Percentiles rank a stretch among this genome's conserved stretches.
Conservation (phyloP, 495 filamentous ascomycete genomes). For the Lophiostoma macrostomum region DNA sequence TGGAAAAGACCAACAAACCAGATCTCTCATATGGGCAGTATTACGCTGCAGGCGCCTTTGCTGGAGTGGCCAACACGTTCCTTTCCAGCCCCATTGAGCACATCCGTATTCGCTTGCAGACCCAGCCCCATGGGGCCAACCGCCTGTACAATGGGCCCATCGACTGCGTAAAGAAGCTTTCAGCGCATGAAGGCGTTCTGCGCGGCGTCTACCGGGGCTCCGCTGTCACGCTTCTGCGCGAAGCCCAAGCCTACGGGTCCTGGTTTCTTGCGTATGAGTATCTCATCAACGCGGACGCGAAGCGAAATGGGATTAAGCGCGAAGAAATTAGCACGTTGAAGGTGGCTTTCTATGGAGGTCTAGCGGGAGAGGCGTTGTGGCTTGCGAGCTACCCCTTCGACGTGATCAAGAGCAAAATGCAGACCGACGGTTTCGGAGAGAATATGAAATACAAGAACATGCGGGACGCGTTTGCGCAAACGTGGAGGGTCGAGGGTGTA, state of each 20-base stretch:
- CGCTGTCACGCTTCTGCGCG: conserved; percentile 79
- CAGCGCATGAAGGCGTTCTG: conserved; percentile 58
- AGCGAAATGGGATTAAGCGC: conserved; percentile 67
- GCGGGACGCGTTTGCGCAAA: conserved; percentile 87
- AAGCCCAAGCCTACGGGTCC: conserved; percentile 89
- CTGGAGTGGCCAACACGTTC: conserved; percentile 83
- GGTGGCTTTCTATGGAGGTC: conserved; percentile 85
- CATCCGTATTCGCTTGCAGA: conserved; percentile 94
- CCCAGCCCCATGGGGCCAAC: conserved; percentile 81
- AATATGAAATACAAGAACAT: conserved; percentile 71
- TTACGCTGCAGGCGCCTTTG: conserved; percentile 86
- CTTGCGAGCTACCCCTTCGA: conserved; percentile 90
- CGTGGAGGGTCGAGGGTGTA: conserved; percentile 69
- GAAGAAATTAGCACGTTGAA: conserved; percentile 77
- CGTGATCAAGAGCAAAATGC: conserved; percentile 99
- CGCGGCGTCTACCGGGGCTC: conserved; percentile 81
- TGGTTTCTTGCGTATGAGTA: conserved; percentile 97
- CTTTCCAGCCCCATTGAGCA: conserved; percentile 95
- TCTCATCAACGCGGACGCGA: conserved; percentile 86
- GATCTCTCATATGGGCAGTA: conserved; percentile 70
- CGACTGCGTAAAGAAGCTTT: conserved; percentile 86
- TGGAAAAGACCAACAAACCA: conserved; percentile 40
- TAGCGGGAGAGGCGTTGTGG: conserved; percentile 94
- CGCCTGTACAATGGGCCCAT: conserved; percentile 79
- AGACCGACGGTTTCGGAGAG: conserved; percentile 81